A percentile compares a stretch with the other conserved stretches of the same genome.
Evolutionary conservation across 345 rosid species (phyloP).

Genomic region (Pistacia integerrima): DNA sequence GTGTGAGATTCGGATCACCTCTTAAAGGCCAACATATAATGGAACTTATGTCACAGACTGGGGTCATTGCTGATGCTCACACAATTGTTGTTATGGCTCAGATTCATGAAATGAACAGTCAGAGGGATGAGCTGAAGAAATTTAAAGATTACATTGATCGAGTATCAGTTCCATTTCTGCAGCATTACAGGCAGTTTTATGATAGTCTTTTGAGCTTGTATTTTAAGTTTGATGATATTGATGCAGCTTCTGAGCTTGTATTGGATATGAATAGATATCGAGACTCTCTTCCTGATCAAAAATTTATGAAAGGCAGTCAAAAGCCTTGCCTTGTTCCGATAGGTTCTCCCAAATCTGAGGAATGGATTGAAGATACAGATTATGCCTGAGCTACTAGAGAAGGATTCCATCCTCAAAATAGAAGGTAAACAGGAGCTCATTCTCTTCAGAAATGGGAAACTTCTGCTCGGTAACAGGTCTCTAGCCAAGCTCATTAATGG

Average conservation of each 20-base stretch:
- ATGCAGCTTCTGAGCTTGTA: conserved; percentile 62
- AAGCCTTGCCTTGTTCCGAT: conserved; percentile 59
- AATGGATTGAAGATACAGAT: conserved; percentile 61
- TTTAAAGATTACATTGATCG: conserved; percentile 54
- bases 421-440: conserved; percentile 46
- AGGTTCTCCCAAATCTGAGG: conserved; percentile 65
- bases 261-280: conserved; percentile 44
- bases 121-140: conserved; percentile 72
- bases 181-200: conserved; percentile 58
- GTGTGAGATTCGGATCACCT: conserved; percentile 62
- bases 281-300: conserved; percentile 25
- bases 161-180: conserved; percentile 41
- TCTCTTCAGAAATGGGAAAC: conserved; percentile 47
- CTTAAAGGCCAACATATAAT: conserved; percentile 73
- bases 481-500: conserved; percentile 66
- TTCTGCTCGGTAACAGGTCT: conserved; percentile 50
- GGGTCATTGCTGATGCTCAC: conserved; percentile 72
- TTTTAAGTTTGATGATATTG: conserved; percentile 72
- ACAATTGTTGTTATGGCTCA: conserved; percentile 57
- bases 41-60: conserved; percentile 63
- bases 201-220: conserved; percentile 70
- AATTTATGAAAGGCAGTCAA: conserved; percentile 22
- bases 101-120: conserved; percentile 75
- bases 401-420: conserved; percentile 43
- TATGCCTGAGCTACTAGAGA: conserved; percentile 52